These are phyloP conservation scores for Papiliotrema flavescens DNA, from an alignment of 1,284 basidiomycete species.

Conservation along the genomic window DNA sequence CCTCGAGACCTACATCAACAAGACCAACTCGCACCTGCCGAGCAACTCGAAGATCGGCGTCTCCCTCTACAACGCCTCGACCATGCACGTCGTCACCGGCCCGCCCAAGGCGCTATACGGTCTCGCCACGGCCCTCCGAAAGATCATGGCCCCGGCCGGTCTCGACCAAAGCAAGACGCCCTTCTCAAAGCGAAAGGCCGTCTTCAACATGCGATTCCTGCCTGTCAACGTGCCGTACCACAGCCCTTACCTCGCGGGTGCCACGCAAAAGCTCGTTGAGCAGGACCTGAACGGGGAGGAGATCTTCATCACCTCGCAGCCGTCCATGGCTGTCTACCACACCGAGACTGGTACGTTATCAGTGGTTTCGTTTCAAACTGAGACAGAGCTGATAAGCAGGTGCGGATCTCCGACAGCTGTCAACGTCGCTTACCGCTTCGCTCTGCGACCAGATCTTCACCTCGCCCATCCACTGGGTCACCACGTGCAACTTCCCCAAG, in stretches of 20 bases:
- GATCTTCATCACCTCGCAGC: conserved; percentile 70
- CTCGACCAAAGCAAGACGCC: conserved; percentile 91
- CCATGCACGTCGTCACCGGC: conserved; percentile 89
- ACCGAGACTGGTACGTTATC: conserved; percentile 75
- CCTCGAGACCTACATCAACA: conserved; percentile 75
- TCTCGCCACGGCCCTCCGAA: conserved; percentile 83
- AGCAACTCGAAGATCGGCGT: conserved; percentile 74
- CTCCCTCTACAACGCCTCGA: conserved; percentile 87
- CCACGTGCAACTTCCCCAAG: conserved; percentile 82
- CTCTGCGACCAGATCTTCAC: conserved; percentile 93
- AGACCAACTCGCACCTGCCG: conserved; percentile 83
- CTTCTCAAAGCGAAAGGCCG: conserved; percentile 90
- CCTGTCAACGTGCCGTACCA: conserved; percentile 95
- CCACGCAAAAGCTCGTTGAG: conserved; percentile 68
- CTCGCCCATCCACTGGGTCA: conserved; percentile 85
- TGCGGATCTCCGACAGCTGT: conserved; percentile 67
- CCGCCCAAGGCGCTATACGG: conserved; percentile 90
- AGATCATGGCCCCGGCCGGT: conserved; percentile 79
- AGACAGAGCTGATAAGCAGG: conserved; percentile 54
- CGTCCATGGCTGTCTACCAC: conserved; percentile 83
- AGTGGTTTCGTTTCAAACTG: conserved; percentile 17
- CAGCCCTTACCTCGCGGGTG: conserved; percentile 75
- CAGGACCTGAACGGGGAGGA: conserved; percentile 75
- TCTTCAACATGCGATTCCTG: conserved; percentile 89
- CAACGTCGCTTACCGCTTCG: conserved; percentile 69